Base-by-base conservation (phyloP, 2,329 filamentous ascomycete species). In the Dryadomyces sulphureus region DNA sequence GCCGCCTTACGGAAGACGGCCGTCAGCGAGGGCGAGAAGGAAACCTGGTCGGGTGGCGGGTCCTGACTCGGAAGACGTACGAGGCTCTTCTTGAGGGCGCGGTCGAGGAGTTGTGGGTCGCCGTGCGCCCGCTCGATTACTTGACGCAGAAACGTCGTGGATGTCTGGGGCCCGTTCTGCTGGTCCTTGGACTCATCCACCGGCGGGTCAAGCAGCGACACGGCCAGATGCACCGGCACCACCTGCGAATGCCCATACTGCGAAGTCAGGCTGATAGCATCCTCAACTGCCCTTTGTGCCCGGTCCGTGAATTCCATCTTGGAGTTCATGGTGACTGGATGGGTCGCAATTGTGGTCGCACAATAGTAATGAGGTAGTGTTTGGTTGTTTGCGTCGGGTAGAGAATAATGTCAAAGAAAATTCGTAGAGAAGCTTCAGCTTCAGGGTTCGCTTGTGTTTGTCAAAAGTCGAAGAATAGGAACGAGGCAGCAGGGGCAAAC, bases 41-140 rank as follows among this genome's bases (percentile, higher is more conserved):
- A 79, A 47, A 94, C 81, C 54, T 83, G 78, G 60, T 96, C 90
- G 50, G 92, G 92, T 12, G 92, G 89, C 14, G 92, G 92, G 55
- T 95, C 87, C 67, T 98, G 92, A 59, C 85, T 93, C 4, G 92
- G 90, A 56, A 94, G 70, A 47, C 92, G 83, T 49, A 96, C 90
- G 53, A 98, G 72, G 19, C 72, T 74, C 72, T 93, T 95, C 73
- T 96, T 96, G 57, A 98, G 74, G 12, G 86, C 73, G 56, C 92
- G 79, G 59, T 94, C 87, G 56, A 96, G 81, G 38, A 83, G 70
- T 63, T 96, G 90, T 43, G 85, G 76, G 61, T 98, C 92, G 58
- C 92, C 92, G 65, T 93, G 85, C 42, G 92, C 90, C 57, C 85
- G 79, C 65, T 98, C 90, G 51, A 98, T 73, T 48, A 95, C 90